These are phyloP conservation scores for Umbelopsis isabellina DNA, from an alignment of 192 early-diverging fungal species.

Conservation along the genomic window DNA sequence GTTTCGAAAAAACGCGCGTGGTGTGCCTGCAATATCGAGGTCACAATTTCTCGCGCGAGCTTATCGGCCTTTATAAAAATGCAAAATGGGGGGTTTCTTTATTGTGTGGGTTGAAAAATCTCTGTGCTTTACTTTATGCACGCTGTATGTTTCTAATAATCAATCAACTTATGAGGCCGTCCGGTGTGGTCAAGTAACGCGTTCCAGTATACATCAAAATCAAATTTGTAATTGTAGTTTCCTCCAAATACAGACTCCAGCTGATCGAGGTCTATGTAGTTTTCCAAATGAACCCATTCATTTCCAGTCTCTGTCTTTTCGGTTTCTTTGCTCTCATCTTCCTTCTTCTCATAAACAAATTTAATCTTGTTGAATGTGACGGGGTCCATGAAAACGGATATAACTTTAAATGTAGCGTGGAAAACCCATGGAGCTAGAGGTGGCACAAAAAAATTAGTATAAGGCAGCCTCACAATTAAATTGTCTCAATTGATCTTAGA, in stretches of 20 bases:
- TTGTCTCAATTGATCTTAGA: neutral
- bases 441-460: neutral
- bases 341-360: slow-evolving; percentile 72
- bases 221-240: slow-evolving; percentile 66
- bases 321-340: slow-evolving; percentile 30
- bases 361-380: slow-evolving; percentile 87
- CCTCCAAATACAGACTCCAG: slow-evolving; percentile 79
- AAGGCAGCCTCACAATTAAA: slow-evolving; percentile 8
- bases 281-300: slow-evolving; percentile 55
- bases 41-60: too few species aligned
- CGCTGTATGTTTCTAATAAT: slow-evolving; percentile 20
- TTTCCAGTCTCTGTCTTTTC: slow-evolving; percentile 17
- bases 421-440: slow-evolving; percentile 82
- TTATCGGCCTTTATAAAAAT: neutral
- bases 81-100: neutral
- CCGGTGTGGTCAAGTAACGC: slow-evolving; percentile 36
- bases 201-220: slow-evolving; percentile 74
- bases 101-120: too few species aligned
- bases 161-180: slow-evolving; percentile 32
- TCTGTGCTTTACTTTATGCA: too few species aligned
- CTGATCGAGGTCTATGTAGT: slow-evolving; percentile 56
- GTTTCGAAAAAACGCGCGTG: too few species aligned
- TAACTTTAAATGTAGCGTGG: slow-evolving; percentile 77
- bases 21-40: too few species aligned
- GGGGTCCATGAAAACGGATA: slow-evolving; percentile 91